Percentiles rank a stretch among this genome's conserved stretches.
phyloP scores from a whole-genome alignment of 1,284 basidiomycete genomes.

The Ceratobasidium sp. region DNA sequence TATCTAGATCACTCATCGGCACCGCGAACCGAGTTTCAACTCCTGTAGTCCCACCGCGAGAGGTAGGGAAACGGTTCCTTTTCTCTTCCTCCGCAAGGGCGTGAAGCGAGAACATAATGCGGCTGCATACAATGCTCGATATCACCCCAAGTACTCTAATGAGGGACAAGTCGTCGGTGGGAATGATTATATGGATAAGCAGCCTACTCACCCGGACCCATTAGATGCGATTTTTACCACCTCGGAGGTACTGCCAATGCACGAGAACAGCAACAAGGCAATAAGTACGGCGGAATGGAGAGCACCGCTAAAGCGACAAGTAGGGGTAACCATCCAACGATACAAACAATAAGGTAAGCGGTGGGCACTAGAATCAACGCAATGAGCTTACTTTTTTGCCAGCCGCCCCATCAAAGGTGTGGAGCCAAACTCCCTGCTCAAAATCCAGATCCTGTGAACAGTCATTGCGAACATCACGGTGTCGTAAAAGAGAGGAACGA shows the following conservation, averaged over 20 bases:
- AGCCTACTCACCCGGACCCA: conserved; percentile 10
- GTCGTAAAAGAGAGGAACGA: conserved; percentile 26
- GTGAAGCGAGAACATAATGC: conserved; percentile 29
- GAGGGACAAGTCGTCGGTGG: background rate
- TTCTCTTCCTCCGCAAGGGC: background rate
- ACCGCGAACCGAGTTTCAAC: background rate
- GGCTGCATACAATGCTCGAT: conserved; percentile 14
- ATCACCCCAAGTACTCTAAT: conserved; percentile 9
- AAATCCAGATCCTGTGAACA: background rate
- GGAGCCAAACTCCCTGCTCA: conserved; percentile 20
- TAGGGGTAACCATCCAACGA: background rate
- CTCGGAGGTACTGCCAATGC: conserved; percentile 5
- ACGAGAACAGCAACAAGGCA: conserved; percentile 5
- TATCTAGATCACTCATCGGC: background rate
- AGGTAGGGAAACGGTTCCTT: background rate
- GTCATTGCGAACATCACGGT: conserved; percentile 2
- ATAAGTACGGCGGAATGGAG: background rate
- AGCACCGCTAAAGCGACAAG: background rate
- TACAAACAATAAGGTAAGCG: background rate
- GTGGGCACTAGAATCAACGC: background rate
- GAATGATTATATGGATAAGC: too few relatives aligned
- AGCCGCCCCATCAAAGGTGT: conserved; percentile 18
- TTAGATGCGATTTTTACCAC: conserved; percentile 15
- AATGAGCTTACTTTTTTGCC: conserved; percentile 11
- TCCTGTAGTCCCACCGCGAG: background rate